A percentile compares a stretch with the other conserved stretches of the same genome.
phyloP scores from a whole-genome alignment of 2,329 filamentous ascomycete genomes.

The Aspergillus arachidicola region DNA sequence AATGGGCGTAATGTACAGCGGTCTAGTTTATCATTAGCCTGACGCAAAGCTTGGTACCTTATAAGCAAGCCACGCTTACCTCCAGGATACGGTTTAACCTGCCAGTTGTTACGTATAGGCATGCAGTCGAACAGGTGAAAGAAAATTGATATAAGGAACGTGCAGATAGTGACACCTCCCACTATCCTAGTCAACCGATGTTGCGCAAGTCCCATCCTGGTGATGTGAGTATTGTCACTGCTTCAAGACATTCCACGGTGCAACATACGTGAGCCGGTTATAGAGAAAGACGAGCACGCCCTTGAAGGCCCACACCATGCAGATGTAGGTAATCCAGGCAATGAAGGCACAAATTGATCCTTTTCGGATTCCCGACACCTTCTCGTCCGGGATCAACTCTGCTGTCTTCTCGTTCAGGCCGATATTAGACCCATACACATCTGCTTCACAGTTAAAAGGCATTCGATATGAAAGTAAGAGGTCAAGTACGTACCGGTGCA shows the following conservation, averaged over 20 bases:
- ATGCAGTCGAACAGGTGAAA: constrained; percentile 19
- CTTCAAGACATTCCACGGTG: neutral
- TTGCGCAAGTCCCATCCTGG: constrained; percentile 20
- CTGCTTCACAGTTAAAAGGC: neutral
- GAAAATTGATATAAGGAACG: constrained; percentile 16
- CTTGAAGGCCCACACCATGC: constrained; percentile 23
- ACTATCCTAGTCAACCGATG: constrained; percentile 16
- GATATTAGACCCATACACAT: constrained; percentile 18
- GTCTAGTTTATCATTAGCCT: constrained; percentile 9
- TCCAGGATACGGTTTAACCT: constrained; percentile 23
- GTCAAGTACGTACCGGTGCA: constrained; percentile 11
- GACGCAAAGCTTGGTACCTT: neutral
- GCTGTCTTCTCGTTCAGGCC: constrained; percentile 15
- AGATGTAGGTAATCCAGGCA: constrained; percentile 22
- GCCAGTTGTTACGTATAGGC: constrained; percentile 20
- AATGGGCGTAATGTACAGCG: constrained; percentile 19
- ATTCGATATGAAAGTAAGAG: neutral
- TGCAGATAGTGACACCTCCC: constrained; percentile 3
- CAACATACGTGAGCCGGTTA: constrained; percentile 19
- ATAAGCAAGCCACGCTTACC: constrained; percentile 1
- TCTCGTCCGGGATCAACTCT: constrained; percentile 13
- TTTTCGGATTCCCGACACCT: neutral
- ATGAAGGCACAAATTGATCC: constrained; percentile 21
- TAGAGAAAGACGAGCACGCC: constrained; percentile 22
- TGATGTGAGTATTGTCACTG: neutral